Conservation (phyloP, 2,329 filamentous ascomycete species). For the Allantophomopsis cytisporea region DNA sequence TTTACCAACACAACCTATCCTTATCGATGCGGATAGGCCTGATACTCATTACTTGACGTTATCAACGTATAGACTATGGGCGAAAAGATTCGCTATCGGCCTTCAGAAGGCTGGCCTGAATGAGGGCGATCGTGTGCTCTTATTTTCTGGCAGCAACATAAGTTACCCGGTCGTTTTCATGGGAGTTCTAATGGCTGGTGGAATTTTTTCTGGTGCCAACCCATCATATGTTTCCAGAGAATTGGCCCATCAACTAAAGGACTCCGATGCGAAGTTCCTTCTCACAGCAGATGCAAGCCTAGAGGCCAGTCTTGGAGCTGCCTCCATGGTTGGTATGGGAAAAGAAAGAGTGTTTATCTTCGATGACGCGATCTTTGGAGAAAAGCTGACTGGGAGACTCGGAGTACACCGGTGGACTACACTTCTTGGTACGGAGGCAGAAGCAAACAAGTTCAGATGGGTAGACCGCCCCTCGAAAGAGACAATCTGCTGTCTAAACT, state of each 20-base stretch:
- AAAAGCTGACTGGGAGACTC: slow-evolving; percentile 18
- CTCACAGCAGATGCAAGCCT: slow-evolving; percentile 47
- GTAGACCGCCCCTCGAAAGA: slow-evolving; percentile 20
- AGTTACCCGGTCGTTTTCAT: slow-evolving; percentile 60
- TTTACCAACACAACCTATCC: slow-evolving; percentile 29
- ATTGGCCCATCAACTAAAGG: slow-evolving; percentile 60
- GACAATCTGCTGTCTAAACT: slow-evolving; percentile 41
- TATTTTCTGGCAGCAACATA: slow-evolving; percentile 62
- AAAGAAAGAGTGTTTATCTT: slow-evolving; percentile 48
- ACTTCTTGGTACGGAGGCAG: slow-evolving; percentile 35
- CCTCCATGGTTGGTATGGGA: slow-evolving; percentile 39
- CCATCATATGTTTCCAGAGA: slow-evolving; percentile 57
- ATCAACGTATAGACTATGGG: slow-evolving; percentile 51
- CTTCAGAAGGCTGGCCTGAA: slow-evolving; percentile 49
- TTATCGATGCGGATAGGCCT: slow-evolving; percentile 53
- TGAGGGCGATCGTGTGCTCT: slow-evolving; percentile 54
- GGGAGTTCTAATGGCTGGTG: slow-evolving; percentile 65
- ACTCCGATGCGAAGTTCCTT: slow-evolving; percentile 55
- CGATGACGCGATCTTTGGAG: slow-evolving; percentile 38
- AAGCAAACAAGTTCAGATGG: slow-evolving; percentile 51
- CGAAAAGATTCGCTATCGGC: slow-evolving; percentile 59
- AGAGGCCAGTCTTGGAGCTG: slow-evolving; percentile 52
- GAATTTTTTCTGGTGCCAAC: slow-evolving; percentile 66
- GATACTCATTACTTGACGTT: slow-evolving; percentile 54
- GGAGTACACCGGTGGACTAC: slow-evolving; percentile 49